Evolutionary conservation across 2,329 filamentous ascomycete genomes (phyloP).

Genomic region (Lizonia empirigonia): DNA sequence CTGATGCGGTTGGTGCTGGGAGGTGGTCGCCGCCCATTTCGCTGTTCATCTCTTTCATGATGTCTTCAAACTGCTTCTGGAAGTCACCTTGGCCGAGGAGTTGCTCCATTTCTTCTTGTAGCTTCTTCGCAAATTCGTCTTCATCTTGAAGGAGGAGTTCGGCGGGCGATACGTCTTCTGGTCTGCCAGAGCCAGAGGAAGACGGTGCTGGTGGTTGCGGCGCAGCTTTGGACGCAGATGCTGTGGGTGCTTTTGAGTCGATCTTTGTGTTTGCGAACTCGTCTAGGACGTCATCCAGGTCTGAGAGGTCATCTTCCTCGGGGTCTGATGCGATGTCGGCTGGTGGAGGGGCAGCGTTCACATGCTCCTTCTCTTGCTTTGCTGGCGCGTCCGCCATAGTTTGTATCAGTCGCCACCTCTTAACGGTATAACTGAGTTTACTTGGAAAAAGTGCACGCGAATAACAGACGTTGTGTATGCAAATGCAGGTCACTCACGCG

Average conservation of each 20-base stretch:
- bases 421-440: background rate
- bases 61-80: slow-evolving; percentile 76
- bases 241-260: slow-evolving; percentile 52
- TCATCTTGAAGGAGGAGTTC: slow-evolving; percentile 40
- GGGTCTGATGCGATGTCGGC: slow-evolving; percentile 72
- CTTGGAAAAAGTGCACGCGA: background rate
- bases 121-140: slow-evolving; percentile 82
- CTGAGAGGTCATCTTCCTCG: slow-evolving; percentile 89
- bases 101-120: slow-evolving; percentile 90
- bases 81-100: slow-evolving; percentile 76
- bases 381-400: slow-evolving; percentile 32
- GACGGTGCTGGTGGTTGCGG: slow-evolving; percentile 43
- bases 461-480: background rate
- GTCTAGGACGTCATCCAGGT: slow-evolving; percentile 93
- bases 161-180: slow-evolving; percentile 39
- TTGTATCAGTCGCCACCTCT: background rate
- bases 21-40: slow-evolving; percentile 32
- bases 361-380: slow-evolving; percentile 21
- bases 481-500: slow-evolving; percentile 15
- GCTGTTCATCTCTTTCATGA: slow-evolving; percentile 72
- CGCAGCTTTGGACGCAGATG: slow-evolving; percentile 39
- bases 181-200: slow-evolving; percentile 49
- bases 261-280: slow-evolving; percentile 77
- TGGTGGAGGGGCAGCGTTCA: slow-evolving; percentile 25
- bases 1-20: slow-evolving; percentile 16